These are phyloP conservation scores for Daedalea quercina DNA, from an alignment of 768 basidiomycete species.

Conservation along the genomic window DNA sequence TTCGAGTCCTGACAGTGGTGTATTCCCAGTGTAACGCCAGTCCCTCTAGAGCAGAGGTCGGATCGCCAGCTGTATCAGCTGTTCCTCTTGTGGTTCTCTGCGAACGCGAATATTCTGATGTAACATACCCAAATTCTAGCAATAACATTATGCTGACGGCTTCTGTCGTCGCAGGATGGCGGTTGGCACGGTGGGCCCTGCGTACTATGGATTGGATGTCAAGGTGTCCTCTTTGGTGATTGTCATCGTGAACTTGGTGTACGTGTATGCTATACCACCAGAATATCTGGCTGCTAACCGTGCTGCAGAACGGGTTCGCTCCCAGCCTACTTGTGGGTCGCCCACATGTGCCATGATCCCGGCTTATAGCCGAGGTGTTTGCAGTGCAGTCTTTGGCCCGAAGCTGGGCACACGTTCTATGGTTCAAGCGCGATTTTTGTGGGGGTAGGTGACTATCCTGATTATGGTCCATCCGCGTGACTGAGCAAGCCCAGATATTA, in stretches of 20 bases:
- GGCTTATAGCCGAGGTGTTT: neutral
- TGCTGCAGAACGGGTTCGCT: constrained; percentile 27
- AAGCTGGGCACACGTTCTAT: constrained; percentile 49
- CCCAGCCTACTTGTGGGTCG: constrained; percentile 35
- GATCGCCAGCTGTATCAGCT: constrained; percentile 56
- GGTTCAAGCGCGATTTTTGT: constrained; percentile 47
- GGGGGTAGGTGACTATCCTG: constrained; percentile 27
- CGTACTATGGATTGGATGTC: constrained; percentile 40
- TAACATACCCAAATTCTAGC: neutral
- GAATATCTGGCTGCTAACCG: neutral
- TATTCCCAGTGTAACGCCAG: constrained; percentile 45
- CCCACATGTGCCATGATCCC: no score
- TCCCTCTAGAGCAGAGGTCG: constrained; percentile 38
- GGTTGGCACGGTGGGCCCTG: constrained; percentile 44
- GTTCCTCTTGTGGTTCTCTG: constrained; percentile 55
- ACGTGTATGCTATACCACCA: constrained; percentile 8
- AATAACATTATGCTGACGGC: neutral
- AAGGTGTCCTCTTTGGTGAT: constrained; percentile 36
- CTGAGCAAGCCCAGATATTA: constrained; percentile 30
- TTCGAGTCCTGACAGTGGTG: neutral
- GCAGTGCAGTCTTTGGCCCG: constrained; percentile 48
- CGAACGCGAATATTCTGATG: constrained; percentile 1
- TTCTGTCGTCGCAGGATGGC: constrained; percentile 28
- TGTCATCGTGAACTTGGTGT: constrained; percentile 40
- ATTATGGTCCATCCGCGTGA: no score